These are phyloP conservation scores for Sclerotinia nivalis DNA, from an alignment of 2,329 filamentous ascomycete species.

Conservation along the genomic window DNA sequence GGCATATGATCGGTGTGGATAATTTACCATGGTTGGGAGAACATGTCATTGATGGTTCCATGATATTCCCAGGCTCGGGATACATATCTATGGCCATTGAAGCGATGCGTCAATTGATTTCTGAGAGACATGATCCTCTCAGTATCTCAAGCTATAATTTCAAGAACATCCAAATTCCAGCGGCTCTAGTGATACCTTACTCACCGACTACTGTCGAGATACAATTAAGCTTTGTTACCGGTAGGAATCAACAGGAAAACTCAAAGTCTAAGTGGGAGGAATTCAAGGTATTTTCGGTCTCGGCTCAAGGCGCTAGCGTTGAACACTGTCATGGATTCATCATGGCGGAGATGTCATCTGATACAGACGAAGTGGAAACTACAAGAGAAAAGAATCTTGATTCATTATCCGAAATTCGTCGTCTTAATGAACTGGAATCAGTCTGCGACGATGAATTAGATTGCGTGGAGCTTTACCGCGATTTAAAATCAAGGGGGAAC, in stretches of 20 bases:
- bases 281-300: slow-evolving; percentile 10
- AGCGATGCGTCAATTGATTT: slow-evolving; percentile 28
- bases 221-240: slow-evolving; percentile 50
- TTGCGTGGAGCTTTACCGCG: not conserved
- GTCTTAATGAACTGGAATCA: not conserved
- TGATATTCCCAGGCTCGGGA: slow-evolving; percentile 39
- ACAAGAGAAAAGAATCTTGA: too few relatives aligned
- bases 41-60: slow-evolving; percentile 49
- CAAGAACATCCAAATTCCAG: not conserved
- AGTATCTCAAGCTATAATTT: not conserved
- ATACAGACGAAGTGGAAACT: too few relatives aligned
- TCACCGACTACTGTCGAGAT: slow-evolving; percentile 49
- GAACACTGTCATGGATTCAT: slow-evolving; percentile 53
- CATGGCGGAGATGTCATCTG: too few relatives aligned
- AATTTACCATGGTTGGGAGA: slow-evolving; percentile 39
- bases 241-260: slow-evolving; percentile 44
- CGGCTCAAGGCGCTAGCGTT: slow-evolving; percentile 33
- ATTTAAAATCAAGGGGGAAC: not conserved
- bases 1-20: not conserved
- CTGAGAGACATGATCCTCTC: not conserved
- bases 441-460: not conserved
- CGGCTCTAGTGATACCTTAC: not conserved
- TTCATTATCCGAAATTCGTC: too few relatives aligned
- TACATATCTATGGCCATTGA: slow-evolving; percentile 41
- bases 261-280: slow-evolving; percentile 9